Evolutionary conservation across 164 flowering plant genomes (phyloP), one percentile per base, ranked within the genome.

Genomic region (Santalum album): DNA sequence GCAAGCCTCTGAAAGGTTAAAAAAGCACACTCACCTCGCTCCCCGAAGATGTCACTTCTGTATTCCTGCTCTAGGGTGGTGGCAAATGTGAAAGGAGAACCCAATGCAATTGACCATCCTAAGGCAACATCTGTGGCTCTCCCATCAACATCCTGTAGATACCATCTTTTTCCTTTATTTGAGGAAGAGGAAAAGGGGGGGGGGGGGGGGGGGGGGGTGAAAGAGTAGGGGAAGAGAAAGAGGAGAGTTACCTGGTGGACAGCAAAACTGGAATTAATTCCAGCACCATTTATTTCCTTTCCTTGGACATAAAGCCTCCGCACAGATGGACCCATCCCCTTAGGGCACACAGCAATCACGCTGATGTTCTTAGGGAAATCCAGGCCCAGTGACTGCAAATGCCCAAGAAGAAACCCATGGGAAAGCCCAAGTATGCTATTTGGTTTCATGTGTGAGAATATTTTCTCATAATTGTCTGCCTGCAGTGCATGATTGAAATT

Each of bases 311-410:
- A 91, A 9, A 89, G 81, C 59, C 96, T 81, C 68, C 98, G 80
- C 24, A 92, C 96, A 49, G 98, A 92, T 23, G 98, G 98, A 19
- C 98, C 98, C 96, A 92, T 92, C 46, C 96, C 98, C 75, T 92
- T 92, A 29, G 98, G 98, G 48, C 96, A 88, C 0, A 91, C 98
- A 67, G 96, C 96, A 54, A 91, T 75, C 35, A 91, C 98, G 62
- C 98, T 86, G 40, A 91, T 75, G 74, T 88, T 72, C 69, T 88
- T 86, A 20, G 98, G 96, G 58, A 91, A 91, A 57, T 88, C 96
- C 58, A 73, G 78, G 16, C 89, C 96, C 35, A 66, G 15, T 25
- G 98, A 86, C 66, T 91, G 96, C 70, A 91, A 66, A 78, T 91
- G 96, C 22, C 98, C 98, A 43, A 92, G 82, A 49, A 92, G 90